Evolutionary conservation across 1,139 yeast genomes (phyloP).

Genomic region (Suhomyces bokatorum): DNA sequence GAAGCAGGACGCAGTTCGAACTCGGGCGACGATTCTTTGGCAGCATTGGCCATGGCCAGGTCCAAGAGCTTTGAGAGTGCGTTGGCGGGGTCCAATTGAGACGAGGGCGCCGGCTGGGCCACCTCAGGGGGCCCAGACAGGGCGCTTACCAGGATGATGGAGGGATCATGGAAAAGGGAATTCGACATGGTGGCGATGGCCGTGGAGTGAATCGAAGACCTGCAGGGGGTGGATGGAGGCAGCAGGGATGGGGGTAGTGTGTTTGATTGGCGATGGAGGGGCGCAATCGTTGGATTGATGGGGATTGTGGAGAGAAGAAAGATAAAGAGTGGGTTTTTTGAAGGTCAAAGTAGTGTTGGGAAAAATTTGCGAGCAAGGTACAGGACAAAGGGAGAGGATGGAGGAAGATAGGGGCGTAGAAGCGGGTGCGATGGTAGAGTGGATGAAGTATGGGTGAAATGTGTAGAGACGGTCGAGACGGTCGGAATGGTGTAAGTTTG

Average conservation of each 20-base stretch:
- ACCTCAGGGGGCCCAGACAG: slow-evolving; percentile 10
- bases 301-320: neutral
- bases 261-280: neutral
- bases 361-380: slow-evolving; percentile 8
- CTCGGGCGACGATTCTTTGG: slow-evolving; percentile 48
- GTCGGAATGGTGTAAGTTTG: neutral
- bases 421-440: neutral
- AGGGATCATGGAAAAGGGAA: slow-evolving; percentile 36
- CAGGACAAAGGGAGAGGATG: slow-evolving; percentile 6
- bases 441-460: too few relatives aligned
- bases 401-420: neutral
- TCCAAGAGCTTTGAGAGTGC: slow-evolving; percentile 44
- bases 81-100: slow-evolving; percentile 32
- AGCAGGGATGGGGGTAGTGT: neutral
- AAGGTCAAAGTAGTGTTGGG: neutral
- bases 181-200: slow-evolving; percentile 18
- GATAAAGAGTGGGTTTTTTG: neutral
- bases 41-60: slow-evolving; percentile 46
- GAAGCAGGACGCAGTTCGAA: slow-evolving; percentile 23
- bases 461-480: neutral
- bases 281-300: slow-evolving; percentile 1
- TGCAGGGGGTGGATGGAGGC: neutral
- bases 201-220: neutral
- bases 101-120: slow-evolving; percentile 6
- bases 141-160: slow-evolving; percentile 25